Percentiles rank a stretch among this genome's conserved stretches.
phyloP scores from a whole-genome alignment of 2,329 filamentous ascomycete genomes.

The Curvularia spicifera region DNA sequence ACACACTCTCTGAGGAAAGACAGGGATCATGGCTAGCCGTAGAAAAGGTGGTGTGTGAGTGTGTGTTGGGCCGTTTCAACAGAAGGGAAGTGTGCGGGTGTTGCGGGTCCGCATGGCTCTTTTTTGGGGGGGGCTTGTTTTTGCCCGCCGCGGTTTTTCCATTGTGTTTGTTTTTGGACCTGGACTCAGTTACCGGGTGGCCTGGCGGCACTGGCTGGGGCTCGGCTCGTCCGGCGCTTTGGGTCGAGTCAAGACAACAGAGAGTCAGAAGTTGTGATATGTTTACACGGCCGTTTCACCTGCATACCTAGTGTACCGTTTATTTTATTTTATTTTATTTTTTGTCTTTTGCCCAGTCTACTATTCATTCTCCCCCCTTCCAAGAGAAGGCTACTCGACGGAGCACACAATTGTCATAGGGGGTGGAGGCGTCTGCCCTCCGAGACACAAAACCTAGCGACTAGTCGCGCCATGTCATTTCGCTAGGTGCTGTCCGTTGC shows the following conservation, averaged over 20 bases:
- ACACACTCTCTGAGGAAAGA: background rate
- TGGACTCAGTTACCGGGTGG: background rate
- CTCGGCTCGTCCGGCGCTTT: too few relatives aligned
- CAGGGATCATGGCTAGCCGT: background rate
- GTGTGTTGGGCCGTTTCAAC: background rate
- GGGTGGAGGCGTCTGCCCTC: background rate
- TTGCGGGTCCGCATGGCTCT: too few relatives aligned
- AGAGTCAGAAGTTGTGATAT: background rate
- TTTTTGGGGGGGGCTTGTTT: background rate
- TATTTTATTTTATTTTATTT: background rate
- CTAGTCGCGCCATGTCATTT: background rate
- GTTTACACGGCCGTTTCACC: background rate
- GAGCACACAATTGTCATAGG: background rate
- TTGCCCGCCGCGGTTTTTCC: background rate
- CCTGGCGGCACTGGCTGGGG: too few relatives aligned
- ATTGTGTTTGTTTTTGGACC: too few relatives aligned
- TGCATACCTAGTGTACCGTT: background rate
- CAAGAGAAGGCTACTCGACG: background rate
- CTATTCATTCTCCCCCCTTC: background rate
- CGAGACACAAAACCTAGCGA: too few relatives aligned
- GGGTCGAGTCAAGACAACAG: background rate
- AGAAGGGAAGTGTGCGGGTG: background rate
- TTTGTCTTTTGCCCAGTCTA: background rate
- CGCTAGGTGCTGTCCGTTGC: background rate
- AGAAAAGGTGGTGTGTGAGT: background rate